These are phyloP conservation scores for Fusarium mundagurra DNA, from an alignment of 2,329 filamentous ascomycete species.

Conservation along the genomic window DNA sequence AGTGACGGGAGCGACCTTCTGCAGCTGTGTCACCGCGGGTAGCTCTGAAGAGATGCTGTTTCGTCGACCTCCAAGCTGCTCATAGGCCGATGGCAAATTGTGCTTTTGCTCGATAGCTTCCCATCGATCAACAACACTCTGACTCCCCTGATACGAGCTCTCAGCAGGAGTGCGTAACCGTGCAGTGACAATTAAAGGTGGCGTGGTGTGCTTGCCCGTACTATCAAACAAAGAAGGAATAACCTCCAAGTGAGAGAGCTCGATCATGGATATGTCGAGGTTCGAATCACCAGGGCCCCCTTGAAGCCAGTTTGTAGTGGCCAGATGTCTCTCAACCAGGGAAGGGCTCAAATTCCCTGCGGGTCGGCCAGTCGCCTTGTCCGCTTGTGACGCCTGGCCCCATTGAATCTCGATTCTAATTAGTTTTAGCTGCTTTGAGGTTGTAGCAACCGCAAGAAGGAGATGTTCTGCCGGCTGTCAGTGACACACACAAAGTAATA, in stretches of 20 bases:
- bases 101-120: constrained; percentile 76
- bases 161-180: constrained; percentile 69
- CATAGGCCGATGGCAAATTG: constrained; percentile 77
- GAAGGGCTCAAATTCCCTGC: constrained; percentile 60
- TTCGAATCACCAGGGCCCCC: constrained; percentile 55
- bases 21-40: constrained; percentile 56
- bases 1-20: constrained; percentile 73
- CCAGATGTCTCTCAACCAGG: constrained; percentile 65
- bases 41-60: constrained; percentile 57
- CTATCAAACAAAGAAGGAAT: constrained; percentile 73
- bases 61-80: constrained; percentile 74
- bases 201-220: constrained; percentile 62
- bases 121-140: constrained; percentile 86
- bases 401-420: constrained; percentile 80
- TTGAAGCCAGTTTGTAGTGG: constrained; percentile 66
- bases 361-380: constrained; percentile 61
- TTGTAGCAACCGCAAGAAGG: constrained; percentile 73
- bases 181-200: constrained; percentile 75
- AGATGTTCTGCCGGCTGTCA: constrained; percentile 59
- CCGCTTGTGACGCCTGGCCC: constrained; percentile 63
- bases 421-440: constrained; percentile 76
- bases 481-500: not conserved
- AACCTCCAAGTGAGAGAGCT: constrained; percentile 79
- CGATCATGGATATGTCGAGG: constrained; percentile 63
- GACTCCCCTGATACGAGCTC: constrained; percentile 69